phyloP scores from a whole-genome alignment of 257 asterid species.

The Parsonsia alboflavescens region DNA sequence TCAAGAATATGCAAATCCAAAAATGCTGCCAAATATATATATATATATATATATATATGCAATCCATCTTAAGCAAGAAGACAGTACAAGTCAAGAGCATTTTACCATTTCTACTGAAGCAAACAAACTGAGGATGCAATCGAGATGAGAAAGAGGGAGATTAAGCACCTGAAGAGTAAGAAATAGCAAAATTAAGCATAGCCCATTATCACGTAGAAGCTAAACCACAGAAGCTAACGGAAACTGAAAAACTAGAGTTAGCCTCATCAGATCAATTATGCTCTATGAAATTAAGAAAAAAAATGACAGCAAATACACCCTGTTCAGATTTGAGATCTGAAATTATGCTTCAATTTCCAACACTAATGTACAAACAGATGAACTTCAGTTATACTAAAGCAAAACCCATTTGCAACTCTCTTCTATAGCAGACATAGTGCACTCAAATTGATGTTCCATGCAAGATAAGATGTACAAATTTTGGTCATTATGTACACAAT shows the following conservation, averaged over 20 bases:
- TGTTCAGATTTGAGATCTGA: constrained; percentile 17
- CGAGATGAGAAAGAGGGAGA: neutral
- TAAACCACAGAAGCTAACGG: neutral
- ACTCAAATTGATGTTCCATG: constrained; percentile 11
- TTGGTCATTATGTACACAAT: neutral
- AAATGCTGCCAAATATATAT: no score
- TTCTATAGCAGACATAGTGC: neutral
- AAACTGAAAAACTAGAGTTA: neutral
- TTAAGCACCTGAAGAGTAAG: constrained; percentile 16
- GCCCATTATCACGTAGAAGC: constrained; percentile 5
- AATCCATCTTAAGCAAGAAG: neutral
- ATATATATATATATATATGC: no score
- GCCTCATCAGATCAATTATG: constrained; percentile 10
- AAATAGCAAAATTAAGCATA: constrained; percentile 9
- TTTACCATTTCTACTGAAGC: constrained; percentile 22
- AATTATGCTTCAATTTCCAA: constrained; percentile 15
- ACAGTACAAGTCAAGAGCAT: neutral
- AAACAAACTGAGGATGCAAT: constrained; percentile 2
- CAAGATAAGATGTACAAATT: neutral
- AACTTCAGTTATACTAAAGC: constrained; percentile 7
- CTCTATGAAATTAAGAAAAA: neutral
- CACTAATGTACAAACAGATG: constrained; percentile 11
- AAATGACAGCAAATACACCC: constrained; percentile 4
- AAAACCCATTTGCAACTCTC: constrained; percentile 14
- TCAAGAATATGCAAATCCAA: neutral